Evolutionary conservation across 2,329 filamentous ascomycete species (phyloP).

Genomic region (Penicillium psychrosexuale): DNA sequence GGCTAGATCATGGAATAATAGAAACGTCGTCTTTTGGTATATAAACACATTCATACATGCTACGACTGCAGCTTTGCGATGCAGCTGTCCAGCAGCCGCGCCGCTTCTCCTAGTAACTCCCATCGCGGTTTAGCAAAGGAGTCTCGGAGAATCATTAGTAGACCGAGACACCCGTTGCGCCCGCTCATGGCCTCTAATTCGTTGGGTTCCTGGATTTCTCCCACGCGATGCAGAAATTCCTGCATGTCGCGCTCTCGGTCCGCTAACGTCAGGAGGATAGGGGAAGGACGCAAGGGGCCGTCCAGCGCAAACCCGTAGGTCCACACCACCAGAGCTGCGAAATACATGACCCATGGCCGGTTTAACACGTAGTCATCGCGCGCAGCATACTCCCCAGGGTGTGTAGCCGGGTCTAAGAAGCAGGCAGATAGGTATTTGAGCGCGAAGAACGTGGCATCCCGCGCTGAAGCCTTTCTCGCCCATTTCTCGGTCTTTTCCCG

Average conservation of each 20-base stretch:
- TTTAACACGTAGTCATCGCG: conserved; percentile 87
- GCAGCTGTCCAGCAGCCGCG: conserved; percentile 75
- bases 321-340: conserved; percentile 89
- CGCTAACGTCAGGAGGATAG: conserved; percentile 57
- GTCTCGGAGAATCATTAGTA: conserved; percentile 77
- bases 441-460: conserved; percentile 90
- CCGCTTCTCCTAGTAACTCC: conserved; percentile 88
- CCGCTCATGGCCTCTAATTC: conserved; percentile 71
- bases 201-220: conserved; percentile 68
- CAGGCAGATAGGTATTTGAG: conserved; percentile 77
- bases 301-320: conserved; percentile 90
- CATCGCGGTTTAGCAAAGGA: conserved; percentile 80
- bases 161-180: conserved; percentile 76
- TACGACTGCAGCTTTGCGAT: conserved; percentile 57
- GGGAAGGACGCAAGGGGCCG: conserved; percentile 59
- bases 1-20: neutral
- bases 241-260: conserved; percentile 77
- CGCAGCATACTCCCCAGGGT: conserved; percentile 63
- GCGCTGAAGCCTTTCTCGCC: conserved; percentile 82
- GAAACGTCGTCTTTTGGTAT: conserved; percentile 2
- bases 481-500: conserved; percentile 77
- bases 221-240: conserved; percentile 69
- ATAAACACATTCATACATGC: conserved; percentile 5
- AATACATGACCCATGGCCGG: conserved; percentile 92
- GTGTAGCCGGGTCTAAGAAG: conserved; percentile 57